phyloP scores from a whole-genome alignment of 805 yeast species.

The Starmerella geochares region DNA sequence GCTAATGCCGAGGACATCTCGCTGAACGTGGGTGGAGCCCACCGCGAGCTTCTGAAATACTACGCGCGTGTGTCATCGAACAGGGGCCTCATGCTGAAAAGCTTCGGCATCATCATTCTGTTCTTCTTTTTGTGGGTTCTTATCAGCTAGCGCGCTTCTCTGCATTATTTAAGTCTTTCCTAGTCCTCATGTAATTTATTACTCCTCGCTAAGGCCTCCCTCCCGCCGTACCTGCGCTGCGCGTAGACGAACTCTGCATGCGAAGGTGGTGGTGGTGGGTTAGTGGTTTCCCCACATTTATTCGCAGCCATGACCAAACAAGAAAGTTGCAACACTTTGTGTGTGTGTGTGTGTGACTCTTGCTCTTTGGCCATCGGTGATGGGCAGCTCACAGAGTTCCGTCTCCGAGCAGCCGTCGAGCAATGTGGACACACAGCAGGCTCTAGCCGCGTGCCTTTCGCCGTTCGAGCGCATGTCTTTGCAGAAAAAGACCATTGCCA shows the following conservation, averaged over 20 bases:
- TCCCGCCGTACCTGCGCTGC: no score
- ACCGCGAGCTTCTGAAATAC: conserved; percentile 81
- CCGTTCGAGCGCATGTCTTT: conserved; percentile 16
- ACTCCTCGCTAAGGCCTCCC: no score
- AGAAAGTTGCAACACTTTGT: background rate
- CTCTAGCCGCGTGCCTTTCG: background rate
- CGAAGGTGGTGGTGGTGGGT: background rate
- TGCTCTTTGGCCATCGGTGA: background rate
- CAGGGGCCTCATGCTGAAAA: conserved; percentile 82
- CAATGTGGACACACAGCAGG: background rate
- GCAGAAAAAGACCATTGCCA: background rate
- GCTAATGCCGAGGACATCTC: conserved; percentile 89
- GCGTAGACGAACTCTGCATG: no score
- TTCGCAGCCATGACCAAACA: background rate
- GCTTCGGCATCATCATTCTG: conserved; percentile 75
- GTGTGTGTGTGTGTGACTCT: background rate
- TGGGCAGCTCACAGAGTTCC: background rate
- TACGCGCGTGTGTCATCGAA: conserved; percentile 79
- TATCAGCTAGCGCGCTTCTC: conserved; percentile 16
- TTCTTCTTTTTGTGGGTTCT: conserved; percentile 32
- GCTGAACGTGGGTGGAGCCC: conserved; percentile 85
- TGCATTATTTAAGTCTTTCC: conserved; percentile 1
- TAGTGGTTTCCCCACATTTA: background rate
- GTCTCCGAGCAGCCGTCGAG: background rate
- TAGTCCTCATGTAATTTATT: background rate